A percentile compares a stretch with the other conserved stretches of the same genome.
These are phyloP conservation scores for Trichoderma harzianum DNA, from an alignment of 2,329 filamentous ascomycete genomes.

Conservation along the genomic window DNA sequence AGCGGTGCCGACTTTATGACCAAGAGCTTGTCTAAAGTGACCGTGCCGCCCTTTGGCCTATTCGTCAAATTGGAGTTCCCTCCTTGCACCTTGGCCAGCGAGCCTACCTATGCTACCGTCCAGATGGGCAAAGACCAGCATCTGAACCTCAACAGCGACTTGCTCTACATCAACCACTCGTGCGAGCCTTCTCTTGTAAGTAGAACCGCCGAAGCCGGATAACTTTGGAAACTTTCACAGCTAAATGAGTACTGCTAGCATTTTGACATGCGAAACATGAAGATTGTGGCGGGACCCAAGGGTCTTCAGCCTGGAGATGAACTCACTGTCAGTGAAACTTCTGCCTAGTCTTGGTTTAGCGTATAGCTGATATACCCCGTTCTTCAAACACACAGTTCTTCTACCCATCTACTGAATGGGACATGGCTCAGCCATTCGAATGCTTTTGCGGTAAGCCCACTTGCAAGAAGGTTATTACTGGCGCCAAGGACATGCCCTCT, in stretches of 20 bases:
- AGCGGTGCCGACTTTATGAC: conserved; percentile 54
- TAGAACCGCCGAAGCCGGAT: conserved; percentile 23
- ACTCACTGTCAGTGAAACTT: conserved; percentile 45
- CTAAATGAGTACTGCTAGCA: conserved; percentile 39
- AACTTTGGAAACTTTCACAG: background rate
- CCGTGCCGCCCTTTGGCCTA: conserved; percentile 59
- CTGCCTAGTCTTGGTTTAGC: background rate
- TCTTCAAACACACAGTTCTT: conserved; percentile 62
- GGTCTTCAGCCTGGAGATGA: conserved; percentile 56
- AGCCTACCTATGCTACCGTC: conserved; percentile 62
- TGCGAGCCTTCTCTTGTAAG: conserved; percentile 63
- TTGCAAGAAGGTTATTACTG: conserved; percentile 61
- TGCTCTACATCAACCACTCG: conserved; percentile 66
- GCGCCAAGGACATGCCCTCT: conserved; percentile 57
- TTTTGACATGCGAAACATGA: conserved; percentile 56
- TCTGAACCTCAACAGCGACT: conserved; percentile 61
- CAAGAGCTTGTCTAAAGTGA: conserved; percentile 55
- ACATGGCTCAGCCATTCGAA: conserved; percentile 68
- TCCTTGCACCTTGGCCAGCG: conserved; percentile 52
- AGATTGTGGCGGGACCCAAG: conserved; percentile 55
- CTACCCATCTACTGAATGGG: conserved; percentile 72
- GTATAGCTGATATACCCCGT: background rate
- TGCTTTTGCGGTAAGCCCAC: conserved; percentile 57
- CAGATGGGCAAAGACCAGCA: conserved; percentile 56
- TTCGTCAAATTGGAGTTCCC: conserved; percentile 66